Evolutionary conservation across 768 basidiomycete genomes (phyloP), one percentile per base, ranked within the genome.

Genomic region (Auricularia heimuer): DNA sequence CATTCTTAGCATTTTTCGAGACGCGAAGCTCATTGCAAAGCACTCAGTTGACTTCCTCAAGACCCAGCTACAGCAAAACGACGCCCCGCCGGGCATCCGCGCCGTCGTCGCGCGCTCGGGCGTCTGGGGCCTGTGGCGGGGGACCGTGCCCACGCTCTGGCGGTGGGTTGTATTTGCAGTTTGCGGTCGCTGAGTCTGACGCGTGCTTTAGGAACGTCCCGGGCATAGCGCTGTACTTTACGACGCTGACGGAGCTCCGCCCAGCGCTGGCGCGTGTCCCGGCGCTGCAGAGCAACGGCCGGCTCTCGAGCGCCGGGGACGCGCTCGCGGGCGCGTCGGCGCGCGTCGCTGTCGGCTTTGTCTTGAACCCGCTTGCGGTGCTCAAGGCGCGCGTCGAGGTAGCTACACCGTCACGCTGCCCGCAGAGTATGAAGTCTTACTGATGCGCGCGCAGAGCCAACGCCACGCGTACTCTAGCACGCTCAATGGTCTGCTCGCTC

Each of bases 341-440:
- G 1, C 85, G 95, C 66, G 84, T 92, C 11, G 80, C 76, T 0
- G 89, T 96, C 1, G 94, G 95, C 1, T 85, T 95, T 70, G 65
- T 94, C 1, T 71, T 98, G 66, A 98, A 95, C 72, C 95, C 95
- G 0, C 86, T 97, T 69, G 88, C 95, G 3, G 86, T 98, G 18
- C 77, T 97, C 58, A 98, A 98, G 77, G 91, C 93, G 29, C 85
- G 94, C 24, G 95, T 88, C 68, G 95, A 98, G 85, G 94, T 89
- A 61, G 16, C 74, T 70, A 3, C 33, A 29, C 42, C 51, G 82
- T 71, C 42, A 54, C 33, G 14, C 3, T 62, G 51, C 35, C 33
- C 33, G 21, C 12, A 56, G 18, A 11, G 47, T n/a, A 37, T 39
- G 29, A 29, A 8, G 54, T 24, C 61, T 2, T 3, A 29, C 29